Evolutionary conservation across 768 basidiomycete species (phyloP).

Genomic region (Russula virescens): DNA sequence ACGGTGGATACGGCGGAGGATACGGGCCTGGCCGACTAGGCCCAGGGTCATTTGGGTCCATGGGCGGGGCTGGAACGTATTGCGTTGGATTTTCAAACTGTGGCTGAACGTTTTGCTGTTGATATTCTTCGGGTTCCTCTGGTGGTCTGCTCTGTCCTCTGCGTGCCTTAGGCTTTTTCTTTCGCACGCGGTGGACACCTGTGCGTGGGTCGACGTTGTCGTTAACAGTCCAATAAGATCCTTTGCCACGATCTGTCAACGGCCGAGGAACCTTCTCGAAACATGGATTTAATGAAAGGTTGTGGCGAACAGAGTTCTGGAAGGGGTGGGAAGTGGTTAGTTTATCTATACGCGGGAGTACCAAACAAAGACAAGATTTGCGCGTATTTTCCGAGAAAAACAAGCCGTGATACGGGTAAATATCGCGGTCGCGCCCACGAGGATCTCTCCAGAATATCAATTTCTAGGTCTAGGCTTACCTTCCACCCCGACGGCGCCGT

Average conservation of each 20-base stretch:
- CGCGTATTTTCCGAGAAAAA: conserved; percentile 37
- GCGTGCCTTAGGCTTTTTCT: conserved; percentile 72
- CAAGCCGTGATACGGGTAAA: conserved; percentile 45
- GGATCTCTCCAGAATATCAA: conserved; percentile 16
- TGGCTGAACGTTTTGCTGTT: conserved; percentile 39
- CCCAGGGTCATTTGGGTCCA: conserved; percentile 56
- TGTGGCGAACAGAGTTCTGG: conserved; percentile 88
- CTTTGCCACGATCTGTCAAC: conserved; percentile 84
- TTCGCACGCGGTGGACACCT: conserved; percentile 82
- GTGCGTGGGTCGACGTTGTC: conserved; percentile 86
- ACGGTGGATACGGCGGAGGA: conserved; percentile 59
- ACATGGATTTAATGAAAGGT: conserved; percentile 84
- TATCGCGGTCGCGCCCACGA: conserved; percentile 47
- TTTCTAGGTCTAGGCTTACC: conserved; percentile 41
- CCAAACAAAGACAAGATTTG: conserved; percentile 28
- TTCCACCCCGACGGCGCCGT: conserved; percentile 89
- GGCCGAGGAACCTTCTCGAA: conserved; percentile 91
- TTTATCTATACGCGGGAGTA: not conserved
- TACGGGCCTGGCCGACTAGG: conserved; percentile 51
- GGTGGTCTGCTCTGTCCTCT: conserved; percentile 35
- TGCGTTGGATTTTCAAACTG: conserved; percentile 53
- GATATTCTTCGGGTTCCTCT: conserved; percentile 56
- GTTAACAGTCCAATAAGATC: conserved; percentile 90
- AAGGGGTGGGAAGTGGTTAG: not conserved
- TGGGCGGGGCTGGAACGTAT: conserved; percentile 48